Percentiles rank a stretch among this genome's conserved stretches.
Conservation (phyloP, 441 rosid genomes). For the Gossypium davidsonii region DNA sequence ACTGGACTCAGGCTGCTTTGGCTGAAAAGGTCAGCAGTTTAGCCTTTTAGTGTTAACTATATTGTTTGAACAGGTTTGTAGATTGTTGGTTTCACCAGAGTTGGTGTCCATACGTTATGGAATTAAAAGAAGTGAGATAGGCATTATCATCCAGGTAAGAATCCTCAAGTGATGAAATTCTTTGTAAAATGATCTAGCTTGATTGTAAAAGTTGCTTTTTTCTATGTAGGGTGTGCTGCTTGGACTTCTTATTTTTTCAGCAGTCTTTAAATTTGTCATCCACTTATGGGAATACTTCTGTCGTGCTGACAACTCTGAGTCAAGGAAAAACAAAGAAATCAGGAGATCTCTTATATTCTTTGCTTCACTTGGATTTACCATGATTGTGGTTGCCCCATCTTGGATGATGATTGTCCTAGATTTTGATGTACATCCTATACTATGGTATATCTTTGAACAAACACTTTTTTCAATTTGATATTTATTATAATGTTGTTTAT, state of each 20-base stretch:
- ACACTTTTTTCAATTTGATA: background rate
- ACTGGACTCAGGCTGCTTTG: constrained; percentile 9
- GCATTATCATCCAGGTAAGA: constrained; percentile 66
- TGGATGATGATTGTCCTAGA: constrained; percentile 84
- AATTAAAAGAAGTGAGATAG: constrained; percentile 65
- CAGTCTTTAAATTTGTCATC: constrained; percentile 46
- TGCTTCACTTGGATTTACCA: constrained; percentile 42
- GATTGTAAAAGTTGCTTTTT: constrained; percentile 17
- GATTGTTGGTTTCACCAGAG: constrained; percentile 34
- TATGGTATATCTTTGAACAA: constrained; percentile 42
- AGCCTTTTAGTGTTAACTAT: constrained; percentile 18
- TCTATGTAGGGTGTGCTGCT: constrained; percentile 63
- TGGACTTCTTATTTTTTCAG: constrained; percentile 70
- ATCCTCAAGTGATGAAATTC: constrained; percentile 12
- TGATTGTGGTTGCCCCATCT: constrained; percentile 46
- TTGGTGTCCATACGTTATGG: constrained; percentile 42
- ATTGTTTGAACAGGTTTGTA: constrained; percentile 44
- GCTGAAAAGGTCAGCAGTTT: constrained; percentile 17
- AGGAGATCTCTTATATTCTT: constrained; percentile 53
- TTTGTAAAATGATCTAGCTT: constrained; percentile 15
- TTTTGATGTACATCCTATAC: constrained; percentile 66
- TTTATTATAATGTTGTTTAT: background rate
- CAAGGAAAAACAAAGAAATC: constrained; percentile 33
- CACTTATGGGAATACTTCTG: constrained; percentile 26
- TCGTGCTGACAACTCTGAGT: constrained; percentile 18